Percentiles rank a stretch among this genome's conserved stretches.
Evolutionary conservation across 345 rosid species (phyloP).

Genomic region (Eucalyptus urophylla): DNA sequence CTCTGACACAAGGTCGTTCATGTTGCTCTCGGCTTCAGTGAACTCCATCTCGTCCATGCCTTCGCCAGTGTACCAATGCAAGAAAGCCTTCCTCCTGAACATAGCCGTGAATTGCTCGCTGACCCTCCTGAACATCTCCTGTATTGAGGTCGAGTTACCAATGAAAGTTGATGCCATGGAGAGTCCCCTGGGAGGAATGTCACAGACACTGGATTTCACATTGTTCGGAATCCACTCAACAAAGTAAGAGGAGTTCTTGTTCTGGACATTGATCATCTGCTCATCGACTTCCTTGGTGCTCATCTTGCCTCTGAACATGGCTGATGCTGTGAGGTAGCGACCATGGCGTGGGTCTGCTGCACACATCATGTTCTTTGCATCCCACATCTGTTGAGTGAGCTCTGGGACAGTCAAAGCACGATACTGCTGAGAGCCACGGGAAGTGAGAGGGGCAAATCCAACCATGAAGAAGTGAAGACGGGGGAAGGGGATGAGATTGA

Average conservation of each 20-base stretch:
- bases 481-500: slow-evolving; percentile 17
- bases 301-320: slow-evolving; percentile 23
- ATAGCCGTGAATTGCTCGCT: slow-evolving; percentile 7
- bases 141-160: slow-evolving; percentile 7
- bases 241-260: slow-evolving; percentile 23
- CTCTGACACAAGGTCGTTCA: slow-evolving; percentile 19
- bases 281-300: slow-evolving; percentile 18
- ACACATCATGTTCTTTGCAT: slow-evolving; percentile 17
- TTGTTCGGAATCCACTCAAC: slow-evolving; percentile 22
- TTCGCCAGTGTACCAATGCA: slow-evolving; percentile 10
- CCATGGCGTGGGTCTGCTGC: slow-evolving; percentile 20
- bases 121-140: slow-evolving; percentile 11
- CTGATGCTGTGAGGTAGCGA: slow-evolving; percentile 17
- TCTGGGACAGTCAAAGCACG: slow-evolving; percentile 11
- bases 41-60: slow-evolving; percentile 23
- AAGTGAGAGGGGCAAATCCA: slow-evolving; percentile 14
- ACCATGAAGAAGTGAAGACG: slow-evolving; percentile 22
- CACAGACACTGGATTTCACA: slow-evolving; percentile 20
- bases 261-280: slow-evolving; percentile 22
- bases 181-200: slow-evolving; percentile 18
- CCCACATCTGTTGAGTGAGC: slow-evolving; percentile 16
- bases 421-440: slow-evolving; percentile 14
- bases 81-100: slow-evolving; percentile 10
- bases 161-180: slow-evolving; percentile 21
- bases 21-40: slow-evolving; percentile 22